Percentiles rank a stretch among this genome's conserved stretches.
phyloP scores from a whole-genome alignment of 164 flowering plant genomes.

The Aristolochia fimbriata region DNA sequence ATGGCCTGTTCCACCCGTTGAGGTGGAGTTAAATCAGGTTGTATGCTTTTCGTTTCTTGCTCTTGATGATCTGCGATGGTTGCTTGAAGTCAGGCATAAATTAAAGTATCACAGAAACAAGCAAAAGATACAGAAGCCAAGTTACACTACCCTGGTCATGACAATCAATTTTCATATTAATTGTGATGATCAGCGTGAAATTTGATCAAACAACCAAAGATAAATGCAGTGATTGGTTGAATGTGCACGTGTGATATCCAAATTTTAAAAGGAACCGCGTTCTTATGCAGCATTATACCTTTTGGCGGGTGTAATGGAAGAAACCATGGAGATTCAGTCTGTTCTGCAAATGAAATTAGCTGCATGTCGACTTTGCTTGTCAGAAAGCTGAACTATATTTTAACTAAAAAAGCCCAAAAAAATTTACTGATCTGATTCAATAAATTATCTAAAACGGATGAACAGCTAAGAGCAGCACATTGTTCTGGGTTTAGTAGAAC shows the following conservation, averaged over 20 bases:
- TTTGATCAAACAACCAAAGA: too few relatives aligned
- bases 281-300: slow-evolving; percentile 25
- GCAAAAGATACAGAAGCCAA: not conserved
- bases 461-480: too few relatives aligned
- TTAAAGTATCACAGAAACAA: not conserved
- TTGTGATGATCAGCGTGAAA: too few relatives aligned
- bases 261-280: not conserved
- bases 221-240: not conserved
- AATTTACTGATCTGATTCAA: too few relatives aligned
- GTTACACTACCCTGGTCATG: too few relatives aligned
- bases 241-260: not conserved
- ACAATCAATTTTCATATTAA: too few relatives aligned
- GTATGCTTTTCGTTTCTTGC: slow-evolving; percentile 31
- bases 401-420: too few relatives aligned
- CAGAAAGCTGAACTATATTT: not conserved
- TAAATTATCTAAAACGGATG: too few relatives aligned
- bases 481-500: too few relatives aligned
- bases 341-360: slow-evolving; percentile 58
- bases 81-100: slow-evolving; percentile 2
- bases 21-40: slow-evolving; percentile 33
- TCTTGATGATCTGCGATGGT: slow-evolving; percentile 30
- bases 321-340: slow-evolving; percentile 63
- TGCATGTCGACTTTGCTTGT: slow-evolving; percentile 24
- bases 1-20: slow-evolving; percentile 52
- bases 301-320: slow-evolving; percentile 54